phyloP scores from a whole-genome alignment of 768 basidiomycete genomes.

The Calocybe gangraenosa region DNA sequence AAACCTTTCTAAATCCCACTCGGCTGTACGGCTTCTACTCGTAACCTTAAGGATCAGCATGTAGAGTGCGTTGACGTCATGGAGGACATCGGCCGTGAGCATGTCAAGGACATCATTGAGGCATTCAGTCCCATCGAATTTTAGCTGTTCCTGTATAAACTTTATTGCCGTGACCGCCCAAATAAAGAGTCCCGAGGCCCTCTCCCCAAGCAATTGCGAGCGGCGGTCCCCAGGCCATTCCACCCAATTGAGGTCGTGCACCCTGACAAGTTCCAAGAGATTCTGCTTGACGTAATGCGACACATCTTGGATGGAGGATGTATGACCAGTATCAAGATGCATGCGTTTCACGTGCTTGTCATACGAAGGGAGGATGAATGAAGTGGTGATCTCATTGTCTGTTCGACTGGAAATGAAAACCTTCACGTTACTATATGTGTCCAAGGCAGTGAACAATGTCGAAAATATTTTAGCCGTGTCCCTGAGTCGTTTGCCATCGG shows the following conservation, averaged over 20 bases:
- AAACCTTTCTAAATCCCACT: slow-evolving; percentile 15
- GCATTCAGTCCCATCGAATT: slow-evolving; percentile 4
- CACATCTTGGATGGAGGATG: slow-evolving; percentile 10
- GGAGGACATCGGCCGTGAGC: slow-evolving; percentile 8
- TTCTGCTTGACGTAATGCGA: slow-evolving; percentile 2
- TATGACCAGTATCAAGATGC: slow-evolving; percentile 7
- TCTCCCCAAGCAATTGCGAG: slow-evolving; percentile 2
- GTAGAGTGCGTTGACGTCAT: slow-evolving; percentile 5
- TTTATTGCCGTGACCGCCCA: slow-evolving; percentile 4
- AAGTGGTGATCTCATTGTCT: slow-evolving; percentile 10
- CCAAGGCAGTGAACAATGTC: slow-evolving; percentile 3
- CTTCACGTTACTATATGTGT: slow-evolving; percentile 7
- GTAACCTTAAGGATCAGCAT: slow-evolving; percentile 2
- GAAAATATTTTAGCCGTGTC: slow-evolving; percentile 11
- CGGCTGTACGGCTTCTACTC: neutral
- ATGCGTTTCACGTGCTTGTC: slow-evolving; percentile 10
- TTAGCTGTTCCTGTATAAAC: slow-evolving; percentile 9
- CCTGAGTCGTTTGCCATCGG: slow-evolving; percentile 6
- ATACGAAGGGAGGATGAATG: neutral
- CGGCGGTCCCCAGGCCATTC: slow-evolving; percentile 13
- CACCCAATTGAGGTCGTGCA: slow-evolving; percentile 3
- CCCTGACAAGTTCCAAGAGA: slow-evolving; percentile 3
- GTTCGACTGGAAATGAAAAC: slow-evolving; percentile 14
- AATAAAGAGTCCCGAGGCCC: slow-evolving; percentile 16
- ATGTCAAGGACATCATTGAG: slow-evolving; percentile 5